Base-by-base conservation (phyloP, 2,329 filamentous ascomycete genomes). In the Pezicula rhizophila region DNA sequence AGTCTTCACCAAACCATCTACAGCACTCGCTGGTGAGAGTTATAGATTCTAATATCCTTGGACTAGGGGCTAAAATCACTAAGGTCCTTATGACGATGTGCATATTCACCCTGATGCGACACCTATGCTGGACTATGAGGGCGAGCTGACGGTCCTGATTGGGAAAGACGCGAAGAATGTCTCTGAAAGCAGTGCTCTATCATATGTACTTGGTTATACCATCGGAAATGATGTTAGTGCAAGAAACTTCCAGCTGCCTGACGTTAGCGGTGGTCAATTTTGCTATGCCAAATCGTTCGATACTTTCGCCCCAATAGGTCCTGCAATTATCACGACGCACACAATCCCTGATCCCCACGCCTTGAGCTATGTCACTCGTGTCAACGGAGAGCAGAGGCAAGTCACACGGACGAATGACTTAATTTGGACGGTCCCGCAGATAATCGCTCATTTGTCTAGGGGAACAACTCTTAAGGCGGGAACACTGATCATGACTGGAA, bases 401-500 rank as follows among this genome's bases (percentile, higher is more conserved):
- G 68, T 66, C 44, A 70, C 67, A 17, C 71, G 66, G 1, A 76
- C 72, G 5, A 68, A 70, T 59, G 73, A 78, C 60, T 52, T 71
- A 54, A 66, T 67, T 51, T 78, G 77, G 57, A 67, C 66, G 38
- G 68, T 75, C 8, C 69, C 67, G 1, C 64, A 69, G 51, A 65
- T 71, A 3, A 65, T 78, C n/a, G 11, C 12, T 6, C 64, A 66
- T 25, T 46, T 70, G 0, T 66, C 62, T 0, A 53, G 57, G 0
- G 69, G 68, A 1, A 71, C 68, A 0, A 72, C 69, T 0, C 52
- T 72, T 0, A 55, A 66, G 35, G 63, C 64, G n/a, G 70, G 69
- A 0, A 63, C 57, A 5, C 55, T 72, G 1, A 70, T 72, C 4
- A 66, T 72, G 66, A 72, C 70, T 0, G 70, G 70, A 3, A 74